Evolutionary conservation across 2,329 filamentous ascomycete genomes (phyloP).

Genomic region (Fusarium luffae): DNA sequence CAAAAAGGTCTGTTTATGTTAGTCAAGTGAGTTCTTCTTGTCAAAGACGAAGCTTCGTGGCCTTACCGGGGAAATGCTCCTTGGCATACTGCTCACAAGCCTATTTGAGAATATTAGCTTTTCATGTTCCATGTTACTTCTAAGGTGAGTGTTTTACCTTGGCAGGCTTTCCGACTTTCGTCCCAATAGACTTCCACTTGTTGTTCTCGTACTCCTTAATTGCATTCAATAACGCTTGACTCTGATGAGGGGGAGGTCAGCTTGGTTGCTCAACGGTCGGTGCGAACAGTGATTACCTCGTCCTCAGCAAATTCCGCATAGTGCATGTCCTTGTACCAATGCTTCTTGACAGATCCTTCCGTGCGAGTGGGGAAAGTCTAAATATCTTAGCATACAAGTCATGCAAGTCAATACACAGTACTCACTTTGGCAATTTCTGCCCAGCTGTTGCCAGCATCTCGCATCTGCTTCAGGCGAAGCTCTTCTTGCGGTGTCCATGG

Average conservation of each 20-base stretch:
- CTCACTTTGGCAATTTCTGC: slow-evolving; percentile 99
- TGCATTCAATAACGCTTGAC: slow-evolving; percentile 83
- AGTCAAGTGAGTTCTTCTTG: slow-evolving; percentile 42
- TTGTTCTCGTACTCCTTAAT: slow-evolving; percentile 99
- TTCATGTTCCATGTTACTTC: not conserved
- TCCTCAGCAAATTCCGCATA: slow-evolving; percentile 98
- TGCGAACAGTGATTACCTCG: slow-evolving; percentile 71
- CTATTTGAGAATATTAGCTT: slow-evolving; percentile 34
- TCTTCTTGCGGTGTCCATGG: slow-evolving; percentile 98
- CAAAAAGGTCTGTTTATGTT: slow-evolving; percentile 53
- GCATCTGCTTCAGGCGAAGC: slow-evolving; percentile 90
- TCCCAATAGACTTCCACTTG: slow-evolving; percentile 97
- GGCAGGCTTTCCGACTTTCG: slow-evolving; percentile 96
- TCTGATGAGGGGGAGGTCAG: slow-evolving; percentile 60
- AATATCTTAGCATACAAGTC: slow-evolving; percentile 5
- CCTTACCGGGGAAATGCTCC: slow-evolving; percentile 80
- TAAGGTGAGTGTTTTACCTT: slow-evolving; percentile 63
- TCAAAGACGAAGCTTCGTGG: slow-evolving; percentile 42
- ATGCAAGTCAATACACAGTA: slow-evolving; percentile 9
- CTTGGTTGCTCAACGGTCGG: slow-evolving; percentile 23
- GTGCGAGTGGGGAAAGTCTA: slow-evolving; percentile 92
- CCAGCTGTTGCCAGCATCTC: slow-evolving; percentile 93
- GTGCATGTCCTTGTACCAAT: slow-evolving; percentile 99
- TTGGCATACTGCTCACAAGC: slow-evolving; percentile 86
- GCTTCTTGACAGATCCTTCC: slow-evolving; percentile 98